Evolutionary conservation across 2,329 filamentous ascomycete species (phyloP).

Genomic region (Emmonsia crescens): DNA sequence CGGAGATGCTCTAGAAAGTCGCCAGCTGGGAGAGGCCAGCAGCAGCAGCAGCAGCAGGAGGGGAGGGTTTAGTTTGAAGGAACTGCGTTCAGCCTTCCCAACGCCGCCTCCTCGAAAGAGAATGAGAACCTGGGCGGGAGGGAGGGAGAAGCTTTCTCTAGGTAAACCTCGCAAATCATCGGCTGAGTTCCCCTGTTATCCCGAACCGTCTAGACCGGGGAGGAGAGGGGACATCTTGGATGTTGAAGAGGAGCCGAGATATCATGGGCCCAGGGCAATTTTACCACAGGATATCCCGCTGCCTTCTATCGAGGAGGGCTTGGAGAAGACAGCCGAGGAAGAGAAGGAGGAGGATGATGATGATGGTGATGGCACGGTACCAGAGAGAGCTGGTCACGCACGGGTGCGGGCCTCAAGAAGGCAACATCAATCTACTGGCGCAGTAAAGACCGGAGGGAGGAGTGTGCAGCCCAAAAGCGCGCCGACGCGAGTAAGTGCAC

Average conservation of each 20-base stretch:
- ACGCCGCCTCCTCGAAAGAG: not conserved
- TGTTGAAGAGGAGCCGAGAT: no score
- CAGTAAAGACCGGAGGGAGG: not conserved
- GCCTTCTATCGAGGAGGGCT: not conserved
- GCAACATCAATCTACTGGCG: not conserved
- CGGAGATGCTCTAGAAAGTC: not conserved
- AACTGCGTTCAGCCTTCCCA: not conserved
- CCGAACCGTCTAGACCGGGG: not conserved
- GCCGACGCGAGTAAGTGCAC: not conserved
- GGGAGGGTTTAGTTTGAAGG: not conserved
- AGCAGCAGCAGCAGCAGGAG: not conserved
- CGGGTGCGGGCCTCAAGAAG: not conserved
- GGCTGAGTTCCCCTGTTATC: not conserved
- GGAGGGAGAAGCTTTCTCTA: not conserved
- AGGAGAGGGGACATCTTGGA: not conserved
- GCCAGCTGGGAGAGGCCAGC: not conserved
- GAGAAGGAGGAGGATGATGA: not conserved
- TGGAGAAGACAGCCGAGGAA: not conserved
- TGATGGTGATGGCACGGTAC: not conserved
- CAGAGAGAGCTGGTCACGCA: not conserved
- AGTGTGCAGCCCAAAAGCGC: not conserved
- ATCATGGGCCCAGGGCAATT: no score
- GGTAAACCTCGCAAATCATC: not conserved
- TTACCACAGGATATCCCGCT: no score
- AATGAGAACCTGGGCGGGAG: constrained; percentile 1